phyloP scores from a whole-genome alignment of 2,329 filamentous ascomycete genomes.

The Camillea tinctor region DNA sequence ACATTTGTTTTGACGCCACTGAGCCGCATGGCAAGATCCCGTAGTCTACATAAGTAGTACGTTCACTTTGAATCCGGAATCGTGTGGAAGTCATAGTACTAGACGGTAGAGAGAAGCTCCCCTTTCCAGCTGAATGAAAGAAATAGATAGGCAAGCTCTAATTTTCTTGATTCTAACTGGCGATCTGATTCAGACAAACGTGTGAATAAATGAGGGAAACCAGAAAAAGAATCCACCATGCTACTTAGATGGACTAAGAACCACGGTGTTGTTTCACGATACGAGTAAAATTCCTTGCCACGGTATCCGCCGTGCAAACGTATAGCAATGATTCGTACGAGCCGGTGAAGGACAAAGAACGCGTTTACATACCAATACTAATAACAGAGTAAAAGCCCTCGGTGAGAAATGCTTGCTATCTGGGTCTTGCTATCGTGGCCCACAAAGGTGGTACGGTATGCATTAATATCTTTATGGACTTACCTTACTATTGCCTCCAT shows the following conservation, averaged over 20 bases:
- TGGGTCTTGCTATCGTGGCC: neutral
- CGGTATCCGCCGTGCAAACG: neutral
- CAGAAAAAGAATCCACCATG: neutral
- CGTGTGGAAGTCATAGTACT: neutral
- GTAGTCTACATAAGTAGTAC: neutral
- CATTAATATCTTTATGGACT: neutral
- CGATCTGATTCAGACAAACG: too few relatives aligned
- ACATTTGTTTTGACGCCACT: neutral
- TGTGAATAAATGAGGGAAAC: neutral
- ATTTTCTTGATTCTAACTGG: neutral
- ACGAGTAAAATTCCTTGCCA: neutral
- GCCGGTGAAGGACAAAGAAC: neutral
- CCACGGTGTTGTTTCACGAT: neutral
- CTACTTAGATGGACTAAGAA: neutral
- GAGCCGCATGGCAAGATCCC: neutral
- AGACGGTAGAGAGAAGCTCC: neutral
- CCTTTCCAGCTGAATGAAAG: neutral
- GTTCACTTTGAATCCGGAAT: neutral
- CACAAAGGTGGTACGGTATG: neutral
- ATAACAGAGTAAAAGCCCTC: neutral
- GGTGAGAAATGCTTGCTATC: neutral
- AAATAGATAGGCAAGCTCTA: neutral
- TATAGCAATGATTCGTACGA: neutral
- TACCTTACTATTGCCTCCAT: neutral
- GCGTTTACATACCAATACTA: too few relatives aligned